Evolutionary conservation across 495 filamentous ascomycete genomes (phyloP), one percentile per base, ranked within the genome.

Genomic region (Annulohypoxylon nitens): DNA sequence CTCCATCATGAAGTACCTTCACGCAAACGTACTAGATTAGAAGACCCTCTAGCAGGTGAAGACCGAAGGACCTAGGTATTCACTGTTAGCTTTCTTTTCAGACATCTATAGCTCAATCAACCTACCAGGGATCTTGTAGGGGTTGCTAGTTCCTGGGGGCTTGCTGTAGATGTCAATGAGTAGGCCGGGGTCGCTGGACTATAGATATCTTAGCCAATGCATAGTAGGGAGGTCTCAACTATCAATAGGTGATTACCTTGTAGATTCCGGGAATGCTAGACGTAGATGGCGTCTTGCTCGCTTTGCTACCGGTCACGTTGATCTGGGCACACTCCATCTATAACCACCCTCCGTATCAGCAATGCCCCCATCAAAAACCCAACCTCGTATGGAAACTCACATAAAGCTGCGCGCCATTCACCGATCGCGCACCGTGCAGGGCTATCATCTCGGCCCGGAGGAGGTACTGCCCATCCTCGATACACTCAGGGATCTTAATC

Each of bases 381-480:
- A 23, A 30, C 30, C 3, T 30, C 30, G 37, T 1, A 25, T 70
- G 20, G 36, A 45, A 37, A 75, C 78, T 47, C 70, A 86, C 84
- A 58, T 86, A 88, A 25, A 88, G 81, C 74, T 88, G 86, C 2
- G 86, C 84, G 5, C 83, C 81, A 9, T 76, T 80, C 0, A 60
- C 33, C 0, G 76, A 76, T 0, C 78, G 64, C 0, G 83, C 83
- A 30, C 67, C 81, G 61, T 88, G 86, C 4, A 88, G 78, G 0
- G 83, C 86, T 45, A 88, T 84, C 75, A 86, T 79, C 76, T 87
- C 86, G 5, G 83, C 82, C 3, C 86, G 82, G 26, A 88, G 78
- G 0, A 88, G 80, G 66, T 86, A 86, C 63, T 85, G 79, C 4
- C 83, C 83, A 3, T 77, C 64, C n/a, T 79, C 76, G 26, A 86